Base-by-base conservation (phyloP, 257 asterid species). In the Lantana camara region DNA sequence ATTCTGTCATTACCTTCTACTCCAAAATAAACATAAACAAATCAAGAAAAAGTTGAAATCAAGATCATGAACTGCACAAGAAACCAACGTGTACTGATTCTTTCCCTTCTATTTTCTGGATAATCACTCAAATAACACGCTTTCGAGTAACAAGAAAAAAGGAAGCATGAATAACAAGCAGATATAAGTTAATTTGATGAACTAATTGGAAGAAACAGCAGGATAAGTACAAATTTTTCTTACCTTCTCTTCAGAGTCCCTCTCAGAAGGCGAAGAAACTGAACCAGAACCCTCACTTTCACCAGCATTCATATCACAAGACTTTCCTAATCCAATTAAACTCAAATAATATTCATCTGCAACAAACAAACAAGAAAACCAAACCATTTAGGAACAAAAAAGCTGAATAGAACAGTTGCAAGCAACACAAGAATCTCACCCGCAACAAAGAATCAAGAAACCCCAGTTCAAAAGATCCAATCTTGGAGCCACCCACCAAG, bases 161-260 rank as follows among this genome's bases (percentile, higher is more conserved):
- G n/a, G n/a, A n/a, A n/a, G n/a, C n/a, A n/a, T n/a, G n/a, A n/a
- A n/a, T n/a, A n/a, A n/a, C n/a, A n/a, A n/a, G n/a, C n/a, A n/a
- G n/a, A n/a, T n/a, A n/a, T n/a, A n/a, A n/a, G 13, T 41, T 3
- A 42, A 7, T 13, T n/a, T 23, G 40, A 22, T 4, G 21, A 13
- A 19, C 4, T 19, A 37, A 37, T 13, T 50, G 19, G 40, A n/a
- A 9, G 15, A 21, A 5, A 30, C 7, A 16, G n/a, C 46, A 27
- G 32, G 32, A 27, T 27, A 27, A 27, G 32, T 27, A n/a, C n/a
- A 27, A 27, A 27, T 35, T 35, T 35, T 2, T 35, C 40, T 30
- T 67, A 88, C 96, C 85, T 75, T 93, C 63, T 88, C 96, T 68
- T 83, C 93, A 7, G 85, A 86, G 71, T 57, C 74, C 77, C 86